Base-by-base conservation (phyloP, 2,329 filamentous ascomycete genomes). In the Fusarium sp. region DNA sequence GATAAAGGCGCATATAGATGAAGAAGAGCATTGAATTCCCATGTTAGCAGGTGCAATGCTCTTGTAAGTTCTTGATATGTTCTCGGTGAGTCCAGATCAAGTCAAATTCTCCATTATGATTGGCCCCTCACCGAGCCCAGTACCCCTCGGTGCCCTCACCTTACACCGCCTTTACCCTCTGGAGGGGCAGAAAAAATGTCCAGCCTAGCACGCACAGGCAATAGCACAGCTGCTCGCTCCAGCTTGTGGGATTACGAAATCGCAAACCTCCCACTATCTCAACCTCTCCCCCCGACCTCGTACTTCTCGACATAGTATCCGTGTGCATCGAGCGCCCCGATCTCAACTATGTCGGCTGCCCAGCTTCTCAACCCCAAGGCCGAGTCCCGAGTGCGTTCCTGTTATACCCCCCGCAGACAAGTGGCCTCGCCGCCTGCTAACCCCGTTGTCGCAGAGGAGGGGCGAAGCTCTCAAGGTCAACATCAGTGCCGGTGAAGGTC, bases 281-380 rank as follows among this genome's bases (percentile, higher is more conserved):
- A 62, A 20, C 16, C n/a, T 33, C 60, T 68, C 65, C 45, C 40
- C 54, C 76, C 69, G 40, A 45, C 63, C 73, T 65, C 59, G 60
- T 57, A 57, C 54, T 42, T 69, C 71, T 75, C 77, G 69, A 77
- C 74, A 76, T 73, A 75, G 65, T 71, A 64, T 65, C 35, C 73
- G 70, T 54, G 64, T 67, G 69, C 61, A 59, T 64, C 72, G 64
- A 74, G 72, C 65, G 54, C 50, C 47, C 42, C 65, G 70, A 65
- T 42, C 71, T 64, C 69, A 78, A 83, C 72, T 62, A 98, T 98
- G 97, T 98, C 95, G 86, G 97, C 97, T 79, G 95, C 97, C 82
- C 96, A 98, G 88, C 92, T 99, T 81, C 93, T 99, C 77, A 99
- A 99, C 86, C 97, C 97, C 73, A 99, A 99, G 89, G 97, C 97